These are phyloP conservation scores for Trichoderma simmonsii DNA, from an alignment of 2,329 filamentous ascomycete genomes.

Conservation along the genomic window DNA sequence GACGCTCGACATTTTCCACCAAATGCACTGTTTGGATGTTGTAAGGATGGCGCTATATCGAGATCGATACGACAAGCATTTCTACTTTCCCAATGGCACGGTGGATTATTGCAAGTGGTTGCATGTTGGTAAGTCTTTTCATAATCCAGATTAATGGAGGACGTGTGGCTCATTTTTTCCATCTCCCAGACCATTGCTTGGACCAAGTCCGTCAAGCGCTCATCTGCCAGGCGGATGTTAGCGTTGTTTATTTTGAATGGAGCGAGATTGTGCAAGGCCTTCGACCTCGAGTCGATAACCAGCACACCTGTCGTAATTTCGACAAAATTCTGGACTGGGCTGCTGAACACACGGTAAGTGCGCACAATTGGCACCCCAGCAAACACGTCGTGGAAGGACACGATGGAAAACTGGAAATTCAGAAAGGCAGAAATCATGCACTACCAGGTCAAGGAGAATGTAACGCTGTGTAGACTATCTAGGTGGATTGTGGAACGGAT, in stretches of 20 bases:
- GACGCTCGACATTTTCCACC: neutral
- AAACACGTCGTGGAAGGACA: neutral
- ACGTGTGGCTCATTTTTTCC: neutral
- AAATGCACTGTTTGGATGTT: neutral
- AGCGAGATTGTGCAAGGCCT: neutral
- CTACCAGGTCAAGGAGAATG: neutral
- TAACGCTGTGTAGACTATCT: neutral
- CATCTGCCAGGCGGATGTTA: neutral
- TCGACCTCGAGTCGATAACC: neutral
- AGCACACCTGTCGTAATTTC: neutral
- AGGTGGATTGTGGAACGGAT: neutral
- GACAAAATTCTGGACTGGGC: neutral
- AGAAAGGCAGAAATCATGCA: neutral
- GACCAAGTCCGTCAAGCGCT: neutral
- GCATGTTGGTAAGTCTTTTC: neutral
- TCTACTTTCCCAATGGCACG: neutral
- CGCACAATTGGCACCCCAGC: neutral
- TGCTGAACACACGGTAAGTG: neutral
- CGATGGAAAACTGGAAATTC: neutral
- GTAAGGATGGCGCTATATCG: neutral
- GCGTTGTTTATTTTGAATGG: neutral
- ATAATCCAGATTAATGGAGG: neutral
- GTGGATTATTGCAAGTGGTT: neutral
- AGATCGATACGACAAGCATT: neutral
- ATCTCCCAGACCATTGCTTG: neutral